A percentile compares a stretch with the other conserved stretches of the same genome.
Evolutionary conservation across 345 rosid species (phyloP).

Genomic region (Cochlearia excelsa): DNA sequence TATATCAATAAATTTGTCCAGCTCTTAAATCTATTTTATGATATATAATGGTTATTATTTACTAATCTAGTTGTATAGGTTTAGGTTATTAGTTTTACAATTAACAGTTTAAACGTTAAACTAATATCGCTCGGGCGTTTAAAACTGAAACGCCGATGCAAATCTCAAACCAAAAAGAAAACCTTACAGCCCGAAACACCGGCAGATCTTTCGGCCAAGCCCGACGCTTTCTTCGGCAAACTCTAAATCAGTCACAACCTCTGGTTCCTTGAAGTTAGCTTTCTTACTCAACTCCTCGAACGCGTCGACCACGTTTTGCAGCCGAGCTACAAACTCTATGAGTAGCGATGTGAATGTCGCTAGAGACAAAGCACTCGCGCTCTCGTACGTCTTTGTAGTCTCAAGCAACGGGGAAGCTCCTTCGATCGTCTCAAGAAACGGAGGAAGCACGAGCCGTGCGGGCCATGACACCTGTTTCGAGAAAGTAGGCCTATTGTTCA

Average conservation of each 20-base stretch:
- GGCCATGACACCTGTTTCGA: constrained; percentile 67
- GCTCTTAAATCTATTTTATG: too few relatives aligned
- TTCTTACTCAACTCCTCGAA: constrained; percentile 64
- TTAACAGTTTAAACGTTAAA: constrained; percentile 8
- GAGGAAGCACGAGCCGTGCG: constrained; percentile 37
- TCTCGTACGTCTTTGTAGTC: constrained; percentile 68
- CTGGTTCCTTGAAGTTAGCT: constrained; percentile 70
- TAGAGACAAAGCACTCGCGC: constrained; percentile 81
- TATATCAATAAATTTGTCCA: too few relatives aligned
- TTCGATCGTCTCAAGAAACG: constrained; percentile 25
- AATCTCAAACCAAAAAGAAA: not conserved
- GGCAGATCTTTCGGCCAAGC: constrained; percentile 40
- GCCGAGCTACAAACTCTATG: constrained; percentile 86
- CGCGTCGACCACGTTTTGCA: constrained; percentile 60
- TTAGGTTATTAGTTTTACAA: constrained; percentile 15
- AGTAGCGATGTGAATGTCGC: constrained; percentile 86
- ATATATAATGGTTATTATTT: not conserved
- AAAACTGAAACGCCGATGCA: constrained; percentile 15
- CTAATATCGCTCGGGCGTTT: constrained; percentile 10
- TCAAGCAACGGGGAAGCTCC: constrained; percentile 39
- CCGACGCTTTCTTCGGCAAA: constrained; percentile 36
- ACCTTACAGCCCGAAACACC: constrained; percentile 31
- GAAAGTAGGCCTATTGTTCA: constrained; percentile 25
- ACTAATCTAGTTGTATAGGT: constrained; percentile 16
- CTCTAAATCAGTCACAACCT: constrained; percentile 33